Percentiles rank a stretch among this genome's conserved stretches.
These are phyloP conservation scores for Pyrrhoderma lamaoense DNA, from an alignment of 1,284 basidiomycete species.

Conservation along the genomic window DNA sequence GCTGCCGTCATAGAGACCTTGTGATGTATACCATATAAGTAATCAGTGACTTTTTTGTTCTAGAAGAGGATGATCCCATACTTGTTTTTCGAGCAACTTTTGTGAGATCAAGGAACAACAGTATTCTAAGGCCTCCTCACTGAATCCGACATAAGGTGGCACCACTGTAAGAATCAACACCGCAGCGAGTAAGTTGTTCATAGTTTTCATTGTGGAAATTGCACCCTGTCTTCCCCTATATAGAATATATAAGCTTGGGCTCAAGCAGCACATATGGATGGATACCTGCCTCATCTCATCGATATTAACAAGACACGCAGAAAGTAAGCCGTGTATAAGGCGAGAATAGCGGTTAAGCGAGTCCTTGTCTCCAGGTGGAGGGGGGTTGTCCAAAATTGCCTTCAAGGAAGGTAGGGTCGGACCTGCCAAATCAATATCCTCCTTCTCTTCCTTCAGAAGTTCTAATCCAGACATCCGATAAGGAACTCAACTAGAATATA, in stretches of 20 bases:
- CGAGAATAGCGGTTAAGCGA: conserved; percentile 38
- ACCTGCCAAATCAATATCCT: conserved; percentile 70
- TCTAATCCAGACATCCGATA: conserved; percentile 53
- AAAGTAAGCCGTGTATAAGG: conserved; percentile 80
- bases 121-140: conserved; percentile 76
- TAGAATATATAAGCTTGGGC: not conserved
- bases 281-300: conserved; percentile 81
- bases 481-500: not conserved
- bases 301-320: conserved; percentile 77
- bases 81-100: conserved; percentile 67
- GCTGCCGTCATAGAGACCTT: conserved; percentile 78
- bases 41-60: too few relatives aligned
- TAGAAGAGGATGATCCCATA: conserved; percentile 29
- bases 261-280: not conserved
- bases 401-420: conserved; percentile 78
- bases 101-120: conserved; percentile 80
- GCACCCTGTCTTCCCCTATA: conserved; percentile 75
- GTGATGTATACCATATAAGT: not conserved
- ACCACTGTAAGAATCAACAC: conserved; percentile 83
- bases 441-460: conserved; percentile 76
- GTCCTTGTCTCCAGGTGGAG: conserved; percentile 18
- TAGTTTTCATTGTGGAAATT: conserved; percentile 77
- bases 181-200: conserved; percentile 83
- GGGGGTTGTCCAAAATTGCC: conserved; percentile 54
- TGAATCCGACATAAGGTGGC: conserved; percentile 61